phyloP scores from a whole-genome alignment of 2,329 filamentous ascomycete species.

The Fusarium nygamai region DNA sequence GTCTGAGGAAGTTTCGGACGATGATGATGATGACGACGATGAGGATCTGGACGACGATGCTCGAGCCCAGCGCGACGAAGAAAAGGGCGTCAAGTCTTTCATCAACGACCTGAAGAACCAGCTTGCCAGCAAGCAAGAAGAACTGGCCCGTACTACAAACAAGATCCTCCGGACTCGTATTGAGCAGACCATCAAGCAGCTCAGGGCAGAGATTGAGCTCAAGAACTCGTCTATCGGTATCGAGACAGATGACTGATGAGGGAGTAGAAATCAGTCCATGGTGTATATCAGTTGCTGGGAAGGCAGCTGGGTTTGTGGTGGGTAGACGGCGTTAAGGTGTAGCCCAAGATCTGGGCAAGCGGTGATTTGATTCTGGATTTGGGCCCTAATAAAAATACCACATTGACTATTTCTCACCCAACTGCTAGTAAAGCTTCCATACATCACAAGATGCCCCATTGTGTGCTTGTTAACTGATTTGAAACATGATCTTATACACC shows the following conservation, averaged over 20 bases:
- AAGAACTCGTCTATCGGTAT: conserved; percentile 57
- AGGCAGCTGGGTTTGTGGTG: not conserved
- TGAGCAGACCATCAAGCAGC: conserved; percentile 59
- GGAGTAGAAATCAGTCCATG: not conserved
- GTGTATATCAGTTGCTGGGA: not conserved
- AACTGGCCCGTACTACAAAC: conserved; percentile 56
- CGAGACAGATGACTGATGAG: conserved; percentile 48
- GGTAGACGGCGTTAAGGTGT: conserved; percentile 32
- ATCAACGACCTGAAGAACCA: conserved; percentile 63
- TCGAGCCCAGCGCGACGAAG: conserved; percentile 59
- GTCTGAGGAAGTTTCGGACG: conserved; percentile 52
- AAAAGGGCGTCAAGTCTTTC: conserved; percentile 65
- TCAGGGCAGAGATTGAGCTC: conserved; percentile 56
- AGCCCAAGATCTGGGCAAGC: conserved; percentile 9
- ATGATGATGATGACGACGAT: conserved; percentile 64
- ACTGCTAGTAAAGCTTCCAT: not conserved
- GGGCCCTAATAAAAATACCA: conserved; percentile 40
- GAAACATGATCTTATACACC: not conserved
- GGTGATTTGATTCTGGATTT: conserved; percentile 19
- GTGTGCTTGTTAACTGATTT: not conserved
- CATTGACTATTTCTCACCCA: conserved; percentile 13
- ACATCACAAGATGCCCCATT: not conserved
- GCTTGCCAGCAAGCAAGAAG: conserved; percentile 56
- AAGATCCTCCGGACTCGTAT: conserved; percentile 62
- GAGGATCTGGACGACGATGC: conserved; percentile 66